These are phyloP conservation scores for Chernovozyma sophiae-reginae DNA, from an alignment of 1,139 yeast species.

Conservation along the genomic window DNA sequence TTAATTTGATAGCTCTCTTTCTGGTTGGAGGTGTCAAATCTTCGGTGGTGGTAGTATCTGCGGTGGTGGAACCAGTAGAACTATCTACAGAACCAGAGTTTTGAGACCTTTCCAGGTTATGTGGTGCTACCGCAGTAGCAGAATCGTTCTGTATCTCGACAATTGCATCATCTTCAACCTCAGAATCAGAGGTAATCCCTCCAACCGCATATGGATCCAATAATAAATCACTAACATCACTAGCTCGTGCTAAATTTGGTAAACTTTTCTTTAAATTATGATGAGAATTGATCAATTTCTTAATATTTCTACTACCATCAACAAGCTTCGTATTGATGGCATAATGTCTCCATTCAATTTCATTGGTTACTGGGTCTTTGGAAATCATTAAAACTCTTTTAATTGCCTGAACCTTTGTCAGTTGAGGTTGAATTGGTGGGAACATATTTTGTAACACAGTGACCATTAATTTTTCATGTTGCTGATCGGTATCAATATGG, in stretches of 20 bases:
- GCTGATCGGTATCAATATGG: slow-evolving; percentile 46
- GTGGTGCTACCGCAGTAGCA: slow-evolving; percentile 13
- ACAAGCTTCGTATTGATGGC: slow-evolving; percentile 84
- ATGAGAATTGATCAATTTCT: slow-evolving; percentile 68
- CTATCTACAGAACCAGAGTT: slow-evolving; percentile 11
- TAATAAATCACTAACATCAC: slow-evolving; percentile 78
- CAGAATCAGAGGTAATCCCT: slow-evolving; percentile 85
- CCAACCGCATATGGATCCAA: slow-evolving; percentile 80
- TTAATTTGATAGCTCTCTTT: slow-evolving; percentile 86
- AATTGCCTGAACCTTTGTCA: slow-evolving; percentile 68
- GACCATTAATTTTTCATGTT: slow-evolving; percentile 76
- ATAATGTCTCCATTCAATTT: slow-evolving; percentile 84
- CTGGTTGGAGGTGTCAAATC: slow-evolving; percentile 26
- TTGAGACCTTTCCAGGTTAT: slow-evolving; percentile 1
- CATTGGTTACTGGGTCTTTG: slow-evolving; percentile 64
- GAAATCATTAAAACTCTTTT: slow-evolving; percentile 82
- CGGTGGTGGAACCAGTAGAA: slow-evolving; percentile 7
- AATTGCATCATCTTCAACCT: slow-evolving; percentile 87
- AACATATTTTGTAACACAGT: slow-evolving; percentile 94
- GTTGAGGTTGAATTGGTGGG: slow-evolving; percentile 87
- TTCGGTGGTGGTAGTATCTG: slow-evolving; percentile 16
- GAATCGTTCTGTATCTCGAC: slow-evolving; percentile 62
- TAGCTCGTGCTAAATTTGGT: slow-evolving; percentile 67
- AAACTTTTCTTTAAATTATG: slow-evolving; percentile 57
- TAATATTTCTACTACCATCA: slow-evolving; percentile 76